Evolutionary conservation across 441 rosid species (phyloP), one percentile per base, ranked within the genome.

Genomic region (Theobroma grandiflorum): DNA sequence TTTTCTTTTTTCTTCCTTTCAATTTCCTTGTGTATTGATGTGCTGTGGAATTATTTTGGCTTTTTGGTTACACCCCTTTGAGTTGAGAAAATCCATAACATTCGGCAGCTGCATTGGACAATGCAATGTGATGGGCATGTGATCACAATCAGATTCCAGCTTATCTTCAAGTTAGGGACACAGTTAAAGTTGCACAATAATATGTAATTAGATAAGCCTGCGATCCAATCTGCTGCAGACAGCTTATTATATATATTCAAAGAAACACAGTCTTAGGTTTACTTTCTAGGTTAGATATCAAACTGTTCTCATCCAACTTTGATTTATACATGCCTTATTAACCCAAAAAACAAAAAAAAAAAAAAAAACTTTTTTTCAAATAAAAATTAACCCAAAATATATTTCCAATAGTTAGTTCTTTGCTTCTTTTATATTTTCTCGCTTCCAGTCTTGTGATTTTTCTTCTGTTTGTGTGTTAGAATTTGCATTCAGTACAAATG

Each of bases 101-200:
- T n/a, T 22, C 4, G 66, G 47, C 43, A 81, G 33, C 20, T 72
- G 18, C 70, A 69, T 75, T 80, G 79, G 72, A 62, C 72, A 70
- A 38, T 62, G 80, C 22, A 65, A 81, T 52, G 74, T 43, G 73
- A 77, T 83, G 76, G 73, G 68, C 86, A 86, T 79, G 84, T 83
- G 86, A 79, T 69, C 72, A 52, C 75, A 59, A 76, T 67, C 72
- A 81, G 83, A 81, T 81, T 79, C 86, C 78, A 72, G 73, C 81
- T 83, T 83, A 78, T 61, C 84, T 62, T 18, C 73, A 67, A 62
- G 40, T 26, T 72, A 57, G 42, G 22, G 43, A 63, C 66, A 50
- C 49, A 3, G 55, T 66, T 49, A 61, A 79, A 69, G 78, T 77
- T 76, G 52, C 79, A 61, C 61, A 62, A 37, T 52, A 68, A 79